Evolutionary conservation across 2,329 filamentous ascomycete species (phyloP).

Genomic region (Colletotrichum trifolii): DNA sequence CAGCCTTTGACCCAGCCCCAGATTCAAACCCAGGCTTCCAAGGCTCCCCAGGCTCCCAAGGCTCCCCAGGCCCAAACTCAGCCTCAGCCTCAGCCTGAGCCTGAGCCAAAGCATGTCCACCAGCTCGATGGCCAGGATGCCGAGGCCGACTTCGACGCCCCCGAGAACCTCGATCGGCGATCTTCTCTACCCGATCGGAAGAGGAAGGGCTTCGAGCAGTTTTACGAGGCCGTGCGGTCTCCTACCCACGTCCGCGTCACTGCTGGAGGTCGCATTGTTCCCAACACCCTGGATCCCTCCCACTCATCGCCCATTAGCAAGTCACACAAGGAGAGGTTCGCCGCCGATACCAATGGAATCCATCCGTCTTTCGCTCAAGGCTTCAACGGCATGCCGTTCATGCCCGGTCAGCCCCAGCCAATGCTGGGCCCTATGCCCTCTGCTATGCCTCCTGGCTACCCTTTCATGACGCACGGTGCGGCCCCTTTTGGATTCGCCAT

Average conservation of each 20-base stretch:
- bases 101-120: constrained; percentile 36
- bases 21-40: neutral
- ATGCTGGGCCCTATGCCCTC: constrained; percentile 30
- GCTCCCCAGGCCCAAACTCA: neutral
- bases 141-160: constrained; percentile 39
- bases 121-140: constrained; percentile 54
- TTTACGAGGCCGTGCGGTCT: constrained; percentile 75
- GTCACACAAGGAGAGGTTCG: constrained; percentile 55
- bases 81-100: constrained; percentile 1
- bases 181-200: constrained; percentile 57
- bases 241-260: constrained; percentile 75
- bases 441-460: constrained; percentile 19
- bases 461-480: constrained; percentile 12
- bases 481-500: constrained; percentile 24
- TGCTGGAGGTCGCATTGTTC: constrained; percentile 74
- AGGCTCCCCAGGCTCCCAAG: neutral
- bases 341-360: constrained; percentile 39
- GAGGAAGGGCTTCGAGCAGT: constrained; percentile 73
- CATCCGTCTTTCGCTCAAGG: constrained; percentile 43
- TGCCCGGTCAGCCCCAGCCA: constrained; percentile 19
- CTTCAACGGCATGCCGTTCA: constrained; percentile 30
- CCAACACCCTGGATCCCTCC: constrained; percentile 66
- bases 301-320: constrained; percentile 62
- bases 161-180: constrained; percentile 35
- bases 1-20: neutral